Evolutionary conservation across 106 monocot genomes (phyloP), one percentile per base, ranked within the genome.

Genomic region (Allium sativum): DNA sequence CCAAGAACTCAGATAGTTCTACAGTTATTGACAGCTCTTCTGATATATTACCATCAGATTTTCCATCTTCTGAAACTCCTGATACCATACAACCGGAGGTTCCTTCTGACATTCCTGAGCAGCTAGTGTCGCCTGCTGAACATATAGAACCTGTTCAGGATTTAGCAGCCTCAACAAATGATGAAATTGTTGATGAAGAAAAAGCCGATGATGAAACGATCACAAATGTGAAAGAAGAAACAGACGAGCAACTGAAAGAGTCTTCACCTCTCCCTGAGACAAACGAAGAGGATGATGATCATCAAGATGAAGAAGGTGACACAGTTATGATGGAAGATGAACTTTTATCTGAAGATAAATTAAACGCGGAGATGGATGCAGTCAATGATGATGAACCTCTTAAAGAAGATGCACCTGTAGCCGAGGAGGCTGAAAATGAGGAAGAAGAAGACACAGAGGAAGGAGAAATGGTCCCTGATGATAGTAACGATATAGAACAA

Each of bases 391-490:
- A 59, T 58, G 84, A 76, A 53, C 79, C 67, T 18, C 56, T 9
- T 44, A 73, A 79, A 7, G 48, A 50, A 61, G 83, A 72, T 7
- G 58, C 66, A 16, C 20, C 60, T 54, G 47, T 65, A 42, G 58
- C 52, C 41, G 83, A 77, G 16, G 77, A 53, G 18, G 86, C 82
- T 48, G 80, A 83, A 16, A 76, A 72, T 45, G 83, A 77, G 16
- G 77, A 53, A 18, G 86, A 87, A 44, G 80, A 83, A 16, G 79
- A 72, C 6, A 82, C 62, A 64, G 83, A 88, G 56, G 87, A 88
- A 59, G 87, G 83, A 0, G 87, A 83, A 45, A 56, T 78, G 71
- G 55, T 80, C 71, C 61, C 77, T 15, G 64, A 64, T 1, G 87
- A 86, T 40, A 31, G 5, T 31, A 31, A 31, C 31, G 78, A 83